Percentiles rank a stretch among this genome's conserved stretches.
Conservation (phyloP, 805 yeast genomes). For the Kluyveromyces wickerhamii region DNA sequence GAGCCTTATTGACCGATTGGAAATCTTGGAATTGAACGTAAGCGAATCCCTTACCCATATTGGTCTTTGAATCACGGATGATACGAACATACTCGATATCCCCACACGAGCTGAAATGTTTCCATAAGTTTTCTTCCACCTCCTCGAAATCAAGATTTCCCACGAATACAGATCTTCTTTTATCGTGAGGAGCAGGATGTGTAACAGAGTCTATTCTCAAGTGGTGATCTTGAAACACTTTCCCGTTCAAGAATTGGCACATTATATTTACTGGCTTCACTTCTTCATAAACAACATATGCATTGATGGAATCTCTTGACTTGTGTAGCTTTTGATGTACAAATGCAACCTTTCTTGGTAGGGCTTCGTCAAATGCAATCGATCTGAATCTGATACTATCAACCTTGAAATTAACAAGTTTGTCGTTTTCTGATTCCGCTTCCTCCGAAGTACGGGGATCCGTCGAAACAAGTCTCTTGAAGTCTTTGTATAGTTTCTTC, state of each 20-base stretch:
- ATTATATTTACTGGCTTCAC: conserved; percentile 35
- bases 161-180: conserved; percentile 76
- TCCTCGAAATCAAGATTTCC: conserved; percentile 94
- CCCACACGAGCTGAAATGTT: conserved; percentile 59
- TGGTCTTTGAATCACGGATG: conserved; percentile 86
- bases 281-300: conserved; percentile 72
- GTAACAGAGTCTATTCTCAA: conserved; percentile 88
- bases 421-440: conserved; percentile 9
- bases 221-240: conserved; percentile 63
- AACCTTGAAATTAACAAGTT: conserved; percentile 33
- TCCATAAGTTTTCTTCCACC: conserved; percentile 83
- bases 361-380: conserved; percentile 75
- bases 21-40: conserved; percentile 81
- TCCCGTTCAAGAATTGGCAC: conserved; percentile 50
- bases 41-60: conserved; percentile 95
- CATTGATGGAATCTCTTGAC: conserved; percentile 73
- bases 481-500: conserved; percentile 50
- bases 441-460: conserved; percentile 5
- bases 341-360: conserved; percentile 90
- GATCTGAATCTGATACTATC: conserved; percentile 87
- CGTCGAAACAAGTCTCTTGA: conserved; percentile 51
- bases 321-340: conserved; percentile 70
- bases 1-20: conserved; percentile 70
- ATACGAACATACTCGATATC: conserved; percentile 84
- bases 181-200: conserved; percentile 81